Evolutionary conservation across 768 basidiomycete genomes (phyloP).

Genomic region (Myochromella boudieri): DNA sequence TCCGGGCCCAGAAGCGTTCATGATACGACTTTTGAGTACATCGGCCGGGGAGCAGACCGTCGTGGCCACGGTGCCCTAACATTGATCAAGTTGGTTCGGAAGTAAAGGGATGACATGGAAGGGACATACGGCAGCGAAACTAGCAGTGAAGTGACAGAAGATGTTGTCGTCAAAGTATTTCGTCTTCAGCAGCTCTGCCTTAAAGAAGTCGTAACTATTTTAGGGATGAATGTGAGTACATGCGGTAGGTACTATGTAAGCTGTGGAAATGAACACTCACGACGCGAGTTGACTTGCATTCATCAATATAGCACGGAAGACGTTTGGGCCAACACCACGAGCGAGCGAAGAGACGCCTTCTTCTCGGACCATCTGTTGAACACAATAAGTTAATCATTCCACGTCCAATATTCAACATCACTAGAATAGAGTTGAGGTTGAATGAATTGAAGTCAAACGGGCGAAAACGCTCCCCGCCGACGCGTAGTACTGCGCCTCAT

Average conservation of each 20-base stretch:
- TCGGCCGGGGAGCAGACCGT: slow-evolving; percentile 89
- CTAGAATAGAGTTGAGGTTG: too few relatives aligned
- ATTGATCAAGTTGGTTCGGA: neutral
- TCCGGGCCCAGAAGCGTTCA: slow-evolving; percentile 86
- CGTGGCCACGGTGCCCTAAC: slow-evolving; percentile 82
- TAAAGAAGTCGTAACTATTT: slow-evolving; percentile 87
- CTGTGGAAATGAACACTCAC: slow-evolving; percentile 51
- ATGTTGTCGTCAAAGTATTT: slow-evolving; percentile 81
- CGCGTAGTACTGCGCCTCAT: neutral
- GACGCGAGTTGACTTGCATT: slow-evolving; percentile 92
- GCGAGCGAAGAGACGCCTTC: slow-evolving; percentile 76
- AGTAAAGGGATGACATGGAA: neutral
- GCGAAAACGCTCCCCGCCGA: too few relatives aligned
- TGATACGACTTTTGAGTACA: slow-evolving; percentile 85
- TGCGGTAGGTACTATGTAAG: neutral
- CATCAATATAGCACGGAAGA: slow-evolving; percentile 85
- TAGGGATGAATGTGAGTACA: neutral
- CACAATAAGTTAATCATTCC: slow-evolving; percentile 7
- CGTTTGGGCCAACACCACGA: slow-evolving; percentile 82
- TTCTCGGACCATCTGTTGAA: slow-evolving; percentile 91
- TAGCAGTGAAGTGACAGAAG: slow-evolving; percentile 78
- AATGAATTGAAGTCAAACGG: too few relatives aligned
- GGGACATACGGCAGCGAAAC: slow-evolving; percentile 73
- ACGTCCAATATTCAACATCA: neutral
- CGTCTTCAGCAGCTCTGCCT: slow-evolving; percentile 74